Base-by-base conservation (phyloP, 805 yeast species). In the Cephaloascus fragrans region DNA sequence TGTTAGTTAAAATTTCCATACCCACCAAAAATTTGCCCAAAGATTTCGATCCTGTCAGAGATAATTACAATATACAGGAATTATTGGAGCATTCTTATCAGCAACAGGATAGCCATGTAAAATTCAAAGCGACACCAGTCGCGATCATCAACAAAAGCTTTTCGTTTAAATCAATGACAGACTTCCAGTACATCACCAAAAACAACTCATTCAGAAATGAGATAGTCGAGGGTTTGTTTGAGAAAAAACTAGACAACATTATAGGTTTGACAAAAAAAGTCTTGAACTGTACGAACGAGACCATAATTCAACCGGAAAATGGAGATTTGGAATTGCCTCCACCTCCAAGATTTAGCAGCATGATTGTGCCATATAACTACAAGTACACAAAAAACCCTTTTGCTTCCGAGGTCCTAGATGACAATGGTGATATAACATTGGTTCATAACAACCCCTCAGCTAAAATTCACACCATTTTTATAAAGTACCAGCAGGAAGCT, bases 141-240 rank as follows among this genome's bases (percentile, higher is more conserved):
- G 88, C 81, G 0, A 71, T 86, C 16, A 66, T 87, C 16, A 76
- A 77, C 48, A 71, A 76, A 41, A 81, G 80, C 15, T 80, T 78
- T 51, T 72, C 83, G 45, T 90, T 90, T 56, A 73, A 96, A 47
- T 86, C 84, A 46, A 75, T 88, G 70, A 80, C 90, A 0, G 97
- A 89, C 58, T 90, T 87, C 56, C 97, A 93, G 55, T 72, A 75
- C 45, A 63, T 74, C 26, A 73, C 87, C 10, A 71, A 70, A 37
- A 70, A 74, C 47, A 80, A 82, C 12, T 54, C 62, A 2, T 73
- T 78, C 44, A 67, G 73, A 1, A 45, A 56, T 5, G 63, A 52
- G 18, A 57, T 73, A 36, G 49, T 60, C 28, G 40, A 48, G 1
- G 63, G 79, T 2, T 47, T 79, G 3, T 62, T 62, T 32, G 43